Evolutionary conservation across 768 basidiomycete species (phyloP), one percentile per base, ranked within the genome.

Genomic region (Gloeopeniophorella convolvens): DNA sequence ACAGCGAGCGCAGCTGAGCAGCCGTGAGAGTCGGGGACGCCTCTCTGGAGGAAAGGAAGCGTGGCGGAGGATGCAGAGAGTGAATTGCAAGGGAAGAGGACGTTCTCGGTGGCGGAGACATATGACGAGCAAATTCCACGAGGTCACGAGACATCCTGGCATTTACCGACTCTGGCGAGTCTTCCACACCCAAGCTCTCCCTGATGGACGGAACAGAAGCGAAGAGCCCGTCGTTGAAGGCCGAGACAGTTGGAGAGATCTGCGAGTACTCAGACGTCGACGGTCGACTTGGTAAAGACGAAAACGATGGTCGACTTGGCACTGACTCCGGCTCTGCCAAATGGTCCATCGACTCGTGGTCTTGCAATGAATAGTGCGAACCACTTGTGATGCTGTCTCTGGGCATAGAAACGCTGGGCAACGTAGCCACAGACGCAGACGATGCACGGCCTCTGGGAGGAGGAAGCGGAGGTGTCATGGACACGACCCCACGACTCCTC

Each of bases 221-320:
- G 40, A 70, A 72, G 34, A 77, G 62, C 13, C 73, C 77, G 57
- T 86, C 84, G 23, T 79, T 77, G 67, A 89, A 89, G n/a, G 83
- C 84, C n/a, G 86, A 88, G 5, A 74, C 80, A 3, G 85, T 85
- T 1, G 86, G 87, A 9, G 86, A 89, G 4, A 77, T 72, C 55
- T 80, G 79, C 9, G 83, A 82, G 62, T 83, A 83, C 46, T 80
- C 77, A 11, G 84, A 85, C 24, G 81, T 56, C 16, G 85, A 84
- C 3, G 70, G 76, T 33, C 82, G 72, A 55, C 70, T 73, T 15
- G 65, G 57, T 10, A 64, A 61, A 3, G 76, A 63, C 20, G 82
- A 82, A 16, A 77, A 71, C 51, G 80, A 64, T 2, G 82, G 83
- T 26, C 68, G 68, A 45, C 79, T 62, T 12, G 61, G 68, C 2